phyloP scores from a whole-genome alignment of 2,329 filamentous ascomycete species.

The Cyphellophora attinorum region DNA sequence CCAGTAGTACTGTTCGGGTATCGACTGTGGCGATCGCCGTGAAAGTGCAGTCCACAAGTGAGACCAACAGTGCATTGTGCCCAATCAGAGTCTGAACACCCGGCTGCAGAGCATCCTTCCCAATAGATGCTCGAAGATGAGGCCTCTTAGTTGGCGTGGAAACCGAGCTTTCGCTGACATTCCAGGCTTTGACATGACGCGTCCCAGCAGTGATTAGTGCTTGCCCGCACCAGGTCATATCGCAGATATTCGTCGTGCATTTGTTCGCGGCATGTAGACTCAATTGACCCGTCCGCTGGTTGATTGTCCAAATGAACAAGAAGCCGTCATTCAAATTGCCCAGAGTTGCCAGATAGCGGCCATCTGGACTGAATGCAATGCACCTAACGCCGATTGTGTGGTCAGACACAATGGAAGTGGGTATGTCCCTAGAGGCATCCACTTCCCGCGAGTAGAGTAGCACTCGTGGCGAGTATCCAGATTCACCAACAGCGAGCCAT shows the following conservation, averaged over 20 bases:
- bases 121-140: conserved; percentile 26
- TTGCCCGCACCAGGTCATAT: conserved; percentile 84
- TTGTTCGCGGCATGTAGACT: conserved; percentile 79
- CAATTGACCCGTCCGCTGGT: conserved; percentile 69
- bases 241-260: conserved; percentile 76
- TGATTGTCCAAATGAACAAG: conserved; percentile 81
- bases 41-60: conserved; percentile 75
- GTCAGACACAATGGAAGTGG: conserved; percentile 76
- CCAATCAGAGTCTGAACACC: conserved; percentile 65
- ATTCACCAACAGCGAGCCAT: conserved; percentile 88
- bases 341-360: conserved; percentile 76
- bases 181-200: conserved; percentile 90
- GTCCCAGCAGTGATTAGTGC: conserved; percentile 78
- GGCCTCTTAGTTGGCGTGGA: conserved; percentile 56
- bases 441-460: conserved; percentile 74
- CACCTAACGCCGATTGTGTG: conserved; percentile 83
- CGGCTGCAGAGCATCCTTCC: conserved; percentile 29
- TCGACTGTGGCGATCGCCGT: conserved; percentile 65
- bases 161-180: conserved; percentile 39
- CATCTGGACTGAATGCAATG: conserved; percentile 82
- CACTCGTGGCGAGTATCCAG: conserved; percentile 84
- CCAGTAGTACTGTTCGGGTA: conserved; percentile 69
- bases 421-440: conserved; percentile 69
- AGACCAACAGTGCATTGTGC: conserved; percentile 76
- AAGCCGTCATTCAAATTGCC: conserved; percentile 89